A percentile compares a stretch with the other conserved stretches of the same genome.
These are phyloP conservation scores for Penicillium sp. DNA, from an alignment of 2,329 filamentous ascomycete genomes.

Conservation along the genomic window DNA sequence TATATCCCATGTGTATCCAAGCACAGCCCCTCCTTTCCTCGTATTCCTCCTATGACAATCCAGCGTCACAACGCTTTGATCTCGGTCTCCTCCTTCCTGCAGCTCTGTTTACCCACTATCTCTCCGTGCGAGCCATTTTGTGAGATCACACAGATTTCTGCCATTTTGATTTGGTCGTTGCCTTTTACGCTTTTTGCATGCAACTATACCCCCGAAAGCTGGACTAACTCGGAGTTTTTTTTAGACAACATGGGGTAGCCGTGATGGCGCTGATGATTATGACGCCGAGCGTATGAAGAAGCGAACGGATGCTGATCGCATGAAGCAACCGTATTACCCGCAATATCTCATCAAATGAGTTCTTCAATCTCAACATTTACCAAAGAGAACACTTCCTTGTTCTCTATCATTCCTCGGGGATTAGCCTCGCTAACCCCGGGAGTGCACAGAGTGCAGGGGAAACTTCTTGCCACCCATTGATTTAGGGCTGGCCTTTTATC, in stretches of 20 bases:
- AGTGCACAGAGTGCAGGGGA: not conserved
- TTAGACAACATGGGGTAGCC: constrained; percentile 93
- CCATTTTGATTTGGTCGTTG: not conserved
- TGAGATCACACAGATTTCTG: not conserved
- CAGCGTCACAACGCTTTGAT: constrained; percentile 28
- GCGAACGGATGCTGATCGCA: constrained; percentile 37
- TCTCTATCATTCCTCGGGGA: not conserved
- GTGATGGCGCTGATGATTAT: constrained; percentile 84
- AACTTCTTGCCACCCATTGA: constrained; percentile 6
- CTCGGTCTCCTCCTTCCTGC: constrained; percentile 23
- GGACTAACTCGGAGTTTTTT: constrained; percentile 11
- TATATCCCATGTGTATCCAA: constrained; percentile 12
- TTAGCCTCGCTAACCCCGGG: not conserved
- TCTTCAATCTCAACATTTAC: not conserved
- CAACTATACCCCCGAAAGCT: not conserved
- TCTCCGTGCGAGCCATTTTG: constrained; percentile 12
- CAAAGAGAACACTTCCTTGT: not conserved
- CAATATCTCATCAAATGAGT: constrained; percentile 32
- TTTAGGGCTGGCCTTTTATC: constrained; percentile 4
- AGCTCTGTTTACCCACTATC: constrained; percentile 20
- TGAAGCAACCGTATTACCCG: constrained; percentile 35
- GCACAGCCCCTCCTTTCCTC: constrained; percentile 10
- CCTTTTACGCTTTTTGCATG: not conserved
- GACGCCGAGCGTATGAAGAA: constrained; percentile 67
- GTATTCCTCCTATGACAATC: constrained; percentile 18